Base-by-base conservation (phyloP, 129 eudicot species). In the Dittrichia graveolens region DNA sequence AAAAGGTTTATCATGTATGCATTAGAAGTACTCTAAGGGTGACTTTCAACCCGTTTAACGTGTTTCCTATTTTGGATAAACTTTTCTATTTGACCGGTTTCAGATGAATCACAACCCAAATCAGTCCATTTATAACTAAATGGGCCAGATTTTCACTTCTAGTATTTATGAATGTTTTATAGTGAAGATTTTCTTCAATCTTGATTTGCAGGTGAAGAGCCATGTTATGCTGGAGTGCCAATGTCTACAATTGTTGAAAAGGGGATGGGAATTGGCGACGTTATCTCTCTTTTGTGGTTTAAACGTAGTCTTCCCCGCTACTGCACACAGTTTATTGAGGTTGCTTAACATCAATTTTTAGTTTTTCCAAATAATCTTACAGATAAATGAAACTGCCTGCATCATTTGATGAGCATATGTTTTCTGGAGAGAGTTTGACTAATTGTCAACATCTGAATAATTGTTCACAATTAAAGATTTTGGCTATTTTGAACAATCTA, bases 301-400 rank as follows among this genome's bases (percentile, higher is more conserved):
- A 95, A 95, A 63, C 91, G 99, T 50, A 95, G 94, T 76, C 97
- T 95, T 80, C 99, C 99, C 7, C 99, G 90, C 50, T 95, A 95
- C 71, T 95, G 99, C 78, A 83, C 99, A 72, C 91, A 91, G 10
- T 95, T 95, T 77, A 91, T 95, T 66, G 99, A 95, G 96, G 99
- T 95, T 44, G 13, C 79, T 71, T 53, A 47, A 8, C 16, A 61
- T 42, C 61, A 16, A 62, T 16, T 42, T 65, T 61, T 45, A 10
- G 3, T 44, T 12, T 67, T 71, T n/a, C 75, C n/a, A 47, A 43
- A 43, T 3, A 31, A 24, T 61, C 49, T 40, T 44, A 7, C 34
- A 5, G 19, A 6, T 66, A 7, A 9, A 35, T 63, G 12, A 50
- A 73, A 61, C 15, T 15, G 31, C 31, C 31, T 61, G 71, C 61